Percentiles rank a stretch among this genome's conserved stretches.
These are phyloP conservation scores for Pseudopyricularia javanii DNA, from an alignment of 2,329 filamentous ascomycete genomes.

Conservation along the genomic window DNA sequence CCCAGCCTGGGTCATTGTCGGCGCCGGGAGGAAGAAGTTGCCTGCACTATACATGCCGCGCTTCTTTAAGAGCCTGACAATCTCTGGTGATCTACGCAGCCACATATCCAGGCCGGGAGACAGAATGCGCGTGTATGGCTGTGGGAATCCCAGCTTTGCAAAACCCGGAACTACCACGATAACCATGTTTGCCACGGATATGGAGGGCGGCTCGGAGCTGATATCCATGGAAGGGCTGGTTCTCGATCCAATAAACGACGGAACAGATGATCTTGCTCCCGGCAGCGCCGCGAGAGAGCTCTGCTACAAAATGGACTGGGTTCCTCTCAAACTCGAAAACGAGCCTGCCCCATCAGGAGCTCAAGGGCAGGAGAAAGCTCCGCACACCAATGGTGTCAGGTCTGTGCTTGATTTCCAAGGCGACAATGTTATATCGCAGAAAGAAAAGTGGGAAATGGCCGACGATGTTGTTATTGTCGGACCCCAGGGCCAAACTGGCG, in stretches of 20 bases:
- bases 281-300: constrained; percentile 19
- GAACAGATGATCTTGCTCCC: not conserved
- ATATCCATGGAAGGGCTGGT: constrained; percentile 22
- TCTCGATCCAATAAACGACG: constrained; percentile 27
- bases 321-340: constrained; percentile 16
- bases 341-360: not conserved
- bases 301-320: constrained; percentile 33
- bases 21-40: constrained; percentile 13
- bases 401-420: not conserved
- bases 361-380: not conserved
- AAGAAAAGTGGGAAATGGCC: not conserved
- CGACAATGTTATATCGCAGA: not conserved
- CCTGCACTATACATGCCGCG: constrained; percentile 23
- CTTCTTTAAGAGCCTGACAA: constrained; percentile 17
- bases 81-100: constrained; percentile 12
- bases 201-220: constrained; percentile 12
- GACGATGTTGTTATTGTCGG: constrained; percentile 4
- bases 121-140: constrained; percentile 11
- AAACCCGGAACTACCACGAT: constrained; percentile 19
- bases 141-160: constrained; percentile 11
- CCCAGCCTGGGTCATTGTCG: constrained; percentile 6
- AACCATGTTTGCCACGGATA: constrained; percentile 18
- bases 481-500: not conserved
- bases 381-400: not conserved
- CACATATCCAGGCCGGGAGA: constrained; percentile 11